phyloP scores from a whole-genome alignment of 495 filamentous ascomycete genomes.

The Bathelium albidoporum region DNA sequence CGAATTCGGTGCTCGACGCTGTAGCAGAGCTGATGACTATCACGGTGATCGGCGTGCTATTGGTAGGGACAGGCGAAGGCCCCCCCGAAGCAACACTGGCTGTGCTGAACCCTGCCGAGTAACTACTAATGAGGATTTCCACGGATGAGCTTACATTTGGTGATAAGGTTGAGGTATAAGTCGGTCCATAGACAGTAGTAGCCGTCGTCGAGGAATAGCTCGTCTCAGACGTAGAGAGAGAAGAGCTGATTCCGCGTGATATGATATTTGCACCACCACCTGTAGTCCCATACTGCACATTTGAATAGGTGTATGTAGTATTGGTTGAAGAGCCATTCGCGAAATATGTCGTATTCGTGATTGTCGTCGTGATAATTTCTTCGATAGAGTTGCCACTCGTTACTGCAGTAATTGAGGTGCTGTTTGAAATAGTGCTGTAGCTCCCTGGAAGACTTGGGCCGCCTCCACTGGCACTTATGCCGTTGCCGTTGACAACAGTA shows the following conservation, averaged over 20 bases:
- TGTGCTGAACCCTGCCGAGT: not conserved
- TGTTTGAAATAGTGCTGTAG: not conserved
- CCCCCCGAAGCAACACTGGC: not conserved
- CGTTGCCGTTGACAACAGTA: not conserved
- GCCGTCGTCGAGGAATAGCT: not conserved
- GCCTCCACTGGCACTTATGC: not conserved
- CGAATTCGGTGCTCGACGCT: not conserved
- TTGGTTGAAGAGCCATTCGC: not conserved
- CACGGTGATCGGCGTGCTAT: not conserved
- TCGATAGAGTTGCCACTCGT: not conserved
- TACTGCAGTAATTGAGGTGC: not conserved
- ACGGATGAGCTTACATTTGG: not conserved
- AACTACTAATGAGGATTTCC: not conserved
- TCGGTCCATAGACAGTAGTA: not conserved
- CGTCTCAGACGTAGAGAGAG: not conserved
- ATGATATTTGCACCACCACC: not conserved
- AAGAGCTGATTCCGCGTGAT: not conserved
- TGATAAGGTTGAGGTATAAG: not conserved
- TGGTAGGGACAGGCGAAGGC: not conserved
- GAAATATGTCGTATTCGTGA: not conserved
- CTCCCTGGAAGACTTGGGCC: not conserved
- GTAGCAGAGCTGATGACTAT: not conserved
- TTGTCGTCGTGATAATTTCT: not conserved
- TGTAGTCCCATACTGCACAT: not conserved
- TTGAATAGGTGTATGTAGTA: not conserved